Evolutionary conservation across 345 rosid species (phyloP).

Genomic region (Eucalyptus caleyi): DNA sequence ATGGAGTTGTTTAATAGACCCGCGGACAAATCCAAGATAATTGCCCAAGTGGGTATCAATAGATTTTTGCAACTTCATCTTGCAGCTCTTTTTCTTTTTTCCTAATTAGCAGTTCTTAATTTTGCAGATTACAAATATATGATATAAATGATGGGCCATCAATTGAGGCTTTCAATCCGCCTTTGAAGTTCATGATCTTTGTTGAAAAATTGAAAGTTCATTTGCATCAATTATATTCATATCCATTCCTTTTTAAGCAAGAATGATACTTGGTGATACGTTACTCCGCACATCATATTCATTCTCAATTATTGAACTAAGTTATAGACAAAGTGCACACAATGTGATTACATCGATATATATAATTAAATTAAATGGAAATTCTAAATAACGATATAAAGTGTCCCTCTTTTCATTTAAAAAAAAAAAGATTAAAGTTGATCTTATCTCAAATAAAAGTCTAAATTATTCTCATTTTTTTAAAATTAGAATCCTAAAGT

Average conservation of each 20-base stretch:
- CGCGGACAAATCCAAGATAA: not conserved
- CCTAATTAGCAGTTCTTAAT: not conserved
- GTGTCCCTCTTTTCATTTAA: no score
- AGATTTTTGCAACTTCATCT: not conserved
- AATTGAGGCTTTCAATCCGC: not conserved
- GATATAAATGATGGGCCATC: not conserved
- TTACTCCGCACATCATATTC: not conserved
- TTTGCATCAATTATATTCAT: not conserved
- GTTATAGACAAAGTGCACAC: not conserved
- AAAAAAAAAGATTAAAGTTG: no score
- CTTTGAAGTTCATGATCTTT: not conserved
- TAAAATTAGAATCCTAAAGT: accelerated
- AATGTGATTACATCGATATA: not conserved
- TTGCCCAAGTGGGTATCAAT: not conserved
- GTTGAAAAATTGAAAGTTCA: not conserved
- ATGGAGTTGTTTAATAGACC: not conserved
- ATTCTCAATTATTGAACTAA: not conserved
- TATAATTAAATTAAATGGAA: not conserved
- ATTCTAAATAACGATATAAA: no score
- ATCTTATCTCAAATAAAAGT: no score
- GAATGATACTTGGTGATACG: not conserved
- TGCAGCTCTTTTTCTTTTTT: not conserved
- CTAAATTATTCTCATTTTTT: no score
- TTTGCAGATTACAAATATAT: not conserved
- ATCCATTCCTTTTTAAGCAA: not conserved